Evolutionary conservation across 2,329 filamentous ascomycete genomes (phyloP).

Genomic region (Westerdykella sp.): DNA sequence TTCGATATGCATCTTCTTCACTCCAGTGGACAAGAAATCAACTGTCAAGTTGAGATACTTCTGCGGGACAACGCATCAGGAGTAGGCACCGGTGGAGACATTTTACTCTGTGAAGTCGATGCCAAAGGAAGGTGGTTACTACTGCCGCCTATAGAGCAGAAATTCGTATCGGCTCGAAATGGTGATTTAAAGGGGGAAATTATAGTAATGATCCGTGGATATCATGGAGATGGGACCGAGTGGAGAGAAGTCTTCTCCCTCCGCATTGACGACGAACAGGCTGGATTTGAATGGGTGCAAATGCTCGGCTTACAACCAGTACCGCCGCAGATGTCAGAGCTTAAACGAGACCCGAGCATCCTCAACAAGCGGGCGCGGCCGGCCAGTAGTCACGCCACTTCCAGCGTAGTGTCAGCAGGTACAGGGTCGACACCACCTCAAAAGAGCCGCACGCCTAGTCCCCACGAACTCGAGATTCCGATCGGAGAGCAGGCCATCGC

Average conservation of each 20-base stretch:
- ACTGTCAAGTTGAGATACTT: slow-evolving; percentile 82
- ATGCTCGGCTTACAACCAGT: slow-evolving; percentile 66
- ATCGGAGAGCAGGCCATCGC: slow-evolving; percentile 52
- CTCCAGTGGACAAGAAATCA: slow-evolving; percentile 82
- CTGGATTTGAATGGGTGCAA: slow-evolving; percentile 78
- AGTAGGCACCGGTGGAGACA: slow-evolving; percentile 64
- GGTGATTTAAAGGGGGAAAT: slow-evolving; percentile 68
- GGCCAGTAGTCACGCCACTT: slow-evolving; percentile 49
- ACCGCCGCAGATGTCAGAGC: slow-evolving; percentile 50
- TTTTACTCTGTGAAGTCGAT: slow-evolving; percentile 91
- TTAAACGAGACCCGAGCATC: slow-evolving; percentile 48
- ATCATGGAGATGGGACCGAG: slow-evolving; percentile 53
- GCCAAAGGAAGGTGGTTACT: slow-evolving; percentile 72
- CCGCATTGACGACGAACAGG: slow-evolving; percentile 66
- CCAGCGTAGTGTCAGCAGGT: slow-evolving; percentile 41
- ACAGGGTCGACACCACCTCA: slow-evolving; percentile 29
- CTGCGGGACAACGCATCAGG: slow-evolving; percentile 72
- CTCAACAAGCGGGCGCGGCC: slow-evolving; percentile 37
- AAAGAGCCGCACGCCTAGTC: slow-evolving; percentile 42
- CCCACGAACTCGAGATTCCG: slow-evolving; percentile 54
- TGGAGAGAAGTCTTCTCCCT: slow-evolving; percentile 86
- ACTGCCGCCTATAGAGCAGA: slow-evolving; percentile 76
- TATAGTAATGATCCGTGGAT: slow-evolving; percentile 79
- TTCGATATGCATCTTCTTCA: slow-evolving; percentile 82
- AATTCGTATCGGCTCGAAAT: slow-evolving; percentile 69